These are phyloP conservation scores for Verticillium nonalfalfae DNA, from an alignment of 2,329 filamentous ascomycete genomes.

Conservation along the genomic window DNA sequence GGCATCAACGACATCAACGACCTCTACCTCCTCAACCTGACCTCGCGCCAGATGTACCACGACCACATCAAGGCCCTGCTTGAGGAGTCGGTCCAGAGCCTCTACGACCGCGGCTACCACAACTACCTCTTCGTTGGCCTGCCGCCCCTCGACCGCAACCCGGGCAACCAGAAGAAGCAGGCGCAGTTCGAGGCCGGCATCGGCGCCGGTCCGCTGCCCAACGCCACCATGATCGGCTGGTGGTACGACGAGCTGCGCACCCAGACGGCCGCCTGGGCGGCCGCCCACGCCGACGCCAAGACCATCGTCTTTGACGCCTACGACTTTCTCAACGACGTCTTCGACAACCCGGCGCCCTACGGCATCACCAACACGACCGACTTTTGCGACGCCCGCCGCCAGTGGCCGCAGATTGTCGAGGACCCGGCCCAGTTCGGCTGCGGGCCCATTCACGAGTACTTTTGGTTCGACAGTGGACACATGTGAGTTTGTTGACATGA, in stretches of 20 bases:
- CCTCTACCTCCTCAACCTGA: constrained; percentile 2
- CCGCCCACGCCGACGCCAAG: constrained; percentile 10
- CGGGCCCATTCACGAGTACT: constrained; percentile 19
- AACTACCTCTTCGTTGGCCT: constrained; percentile 46
- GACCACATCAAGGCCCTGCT: constrained; percentile 42
- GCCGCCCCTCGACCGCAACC: constrained; percentile 32
- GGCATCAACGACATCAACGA: constrained; percentile 52
- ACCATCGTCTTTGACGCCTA: constrained; percentile 23
- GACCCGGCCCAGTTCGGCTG: constrained; percentile 19
- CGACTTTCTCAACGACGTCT: constrained; percentile 19
- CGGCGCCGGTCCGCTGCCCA: not conserved
- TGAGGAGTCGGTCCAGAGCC: constrained; percentile 22
- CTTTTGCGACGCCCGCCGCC: constrained; percentile 17
- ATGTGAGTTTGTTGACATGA: constrained; percentile 1
- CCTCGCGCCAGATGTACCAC: constrained; percentile 12
- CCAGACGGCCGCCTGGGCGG: constrained; percentile 23
- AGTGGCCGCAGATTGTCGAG: constrained; percentile 15
- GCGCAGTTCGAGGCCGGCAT: not conserved
- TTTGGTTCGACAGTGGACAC: constrained; percentile 24
- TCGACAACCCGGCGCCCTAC: constrained; percentile 18
- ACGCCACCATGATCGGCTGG: not conserved
- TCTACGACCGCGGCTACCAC: constrained; percentile 42
- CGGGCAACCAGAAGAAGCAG: not conserved
- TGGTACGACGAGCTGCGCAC: constrained; percentile 1
- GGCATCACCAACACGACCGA: constrained; percentile 20